A percentile compares a stretch with the other conserved stretches of the same genome.
Evolutionary conservation across 768 basidiomycete genomes (phyloP).

Genomic region (Daedaleopsis sinensis): DNA sequence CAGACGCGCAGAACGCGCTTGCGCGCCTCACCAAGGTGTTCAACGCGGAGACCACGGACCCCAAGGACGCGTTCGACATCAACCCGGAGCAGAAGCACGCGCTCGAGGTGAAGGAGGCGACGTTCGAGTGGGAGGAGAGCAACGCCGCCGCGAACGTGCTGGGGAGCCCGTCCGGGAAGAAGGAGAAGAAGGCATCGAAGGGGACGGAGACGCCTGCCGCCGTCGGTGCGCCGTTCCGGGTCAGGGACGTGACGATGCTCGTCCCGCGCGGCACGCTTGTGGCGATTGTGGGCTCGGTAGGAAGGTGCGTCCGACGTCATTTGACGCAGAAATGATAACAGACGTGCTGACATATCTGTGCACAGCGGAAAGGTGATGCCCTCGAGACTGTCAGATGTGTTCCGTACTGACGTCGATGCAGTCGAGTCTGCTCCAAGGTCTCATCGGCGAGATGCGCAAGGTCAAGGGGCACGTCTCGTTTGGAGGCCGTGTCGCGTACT

Average conservation of each 20-base stretch:
- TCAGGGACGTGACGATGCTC: slow-evolving; percentile 52
- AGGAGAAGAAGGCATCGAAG: slow-evolving; percentile 19
- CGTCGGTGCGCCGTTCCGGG: slow-evolving; percentile 45
- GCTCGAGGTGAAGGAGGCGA: slow-evolving; percentile 52
- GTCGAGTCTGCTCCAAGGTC: slow-evolving; percentile 60
- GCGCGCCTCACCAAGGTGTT: slow-evolving; percentile 49
- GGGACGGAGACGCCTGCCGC: slow-evolving; percentile 4
- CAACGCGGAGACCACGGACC: slow-evolving; percentile 50
- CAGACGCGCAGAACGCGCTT: slow-evolving; percentile 68
- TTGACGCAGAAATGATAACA: background rate
- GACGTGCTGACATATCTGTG: background rate
- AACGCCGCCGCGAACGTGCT: slow-evolving; percentile 19
- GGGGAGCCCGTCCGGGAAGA: slow-evolving; percentile 16
- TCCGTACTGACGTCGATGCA: slow-evolving; percentile 19
- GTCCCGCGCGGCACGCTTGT: slow-evolving; percentile 61
- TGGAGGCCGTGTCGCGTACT: slow-evolving; percentile 69
- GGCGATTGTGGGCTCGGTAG: slow-evolving; percentile 70
- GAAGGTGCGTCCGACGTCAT: slow-evolving; percentile 38
- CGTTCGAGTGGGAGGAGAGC: slow-evolving; percentile 65
- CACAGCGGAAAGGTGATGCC: slow-evolving; percentile 17
- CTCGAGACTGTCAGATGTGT: background rate
- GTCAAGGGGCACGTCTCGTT: slow-evolving; percentile 55
- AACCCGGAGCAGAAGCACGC: slow-evolving; percentile 51
- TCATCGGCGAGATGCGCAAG: slow-evolving; percentile 73
- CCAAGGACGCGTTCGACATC: slow-evolving; percentile 43